A percentile compares a stretch with the other conserved stretches of the same genome.
These are phyloP conservation scores for Exophiala phaeomuriformis DNA, from an alignment of 2,329 filamentous ascomycete genomes.

Conservation along the genomic window DNA sequence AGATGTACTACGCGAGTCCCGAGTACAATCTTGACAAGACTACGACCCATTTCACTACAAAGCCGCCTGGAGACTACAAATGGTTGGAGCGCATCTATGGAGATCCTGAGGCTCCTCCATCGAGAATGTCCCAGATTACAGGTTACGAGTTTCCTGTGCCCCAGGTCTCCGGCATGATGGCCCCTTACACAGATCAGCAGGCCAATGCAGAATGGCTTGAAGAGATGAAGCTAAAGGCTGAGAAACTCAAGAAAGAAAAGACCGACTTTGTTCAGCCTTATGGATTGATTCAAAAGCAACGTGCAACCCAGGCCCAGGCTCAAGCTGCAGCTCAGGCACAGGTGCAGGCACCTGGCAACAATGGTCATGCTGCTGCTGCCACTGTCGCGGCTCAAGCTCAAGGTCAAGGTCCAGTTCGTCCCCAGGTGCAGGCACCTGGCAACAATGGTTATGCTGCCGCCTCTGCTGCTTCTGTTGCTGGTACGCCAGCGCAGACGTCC, in stretches of 20 bases:
- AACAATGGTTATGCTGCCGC: too few species aligned
- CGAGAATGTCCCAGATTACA: background rate
- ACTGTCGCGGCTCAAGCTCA: background rate
- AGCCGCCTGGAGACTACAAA: background rate
- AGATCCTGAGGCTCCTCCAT: constrained; percentile 6
- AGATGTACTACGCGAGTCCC: too few species aligned
- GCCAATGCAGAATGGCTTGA: background rate
- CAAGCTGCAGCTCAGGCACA: background rate
- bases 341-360: too few species aligned
- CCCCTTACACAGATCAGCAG: background rate
- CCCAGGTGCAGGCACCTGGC: background rate
- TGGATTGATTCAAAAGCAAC: background rate
- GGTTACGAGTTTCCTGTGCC: constrained; percentile 14
- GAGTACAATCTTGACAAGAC: background rate
- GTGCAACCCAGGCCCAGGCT: background rate
- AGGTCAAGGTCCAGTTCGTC: background rate
- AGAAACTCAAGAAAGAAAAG: background rate
- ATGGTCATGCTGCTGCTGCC: too few species aligned
- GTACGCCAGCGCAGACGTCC: background rate
- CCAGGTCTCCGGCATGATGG: constrained; percentile 6
- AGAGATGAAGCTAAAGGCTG: background rate
- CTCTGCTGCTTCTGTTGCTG: background rate
- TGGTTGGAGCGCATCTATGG: constrained; percentile 3
- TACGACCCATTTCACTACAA: background rate
- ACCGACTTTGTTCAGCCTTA: background rate